Evolutionary conservation across 257 asterid species (phyloP).

Genomic region (Knoxia roxburghii): DNA sequence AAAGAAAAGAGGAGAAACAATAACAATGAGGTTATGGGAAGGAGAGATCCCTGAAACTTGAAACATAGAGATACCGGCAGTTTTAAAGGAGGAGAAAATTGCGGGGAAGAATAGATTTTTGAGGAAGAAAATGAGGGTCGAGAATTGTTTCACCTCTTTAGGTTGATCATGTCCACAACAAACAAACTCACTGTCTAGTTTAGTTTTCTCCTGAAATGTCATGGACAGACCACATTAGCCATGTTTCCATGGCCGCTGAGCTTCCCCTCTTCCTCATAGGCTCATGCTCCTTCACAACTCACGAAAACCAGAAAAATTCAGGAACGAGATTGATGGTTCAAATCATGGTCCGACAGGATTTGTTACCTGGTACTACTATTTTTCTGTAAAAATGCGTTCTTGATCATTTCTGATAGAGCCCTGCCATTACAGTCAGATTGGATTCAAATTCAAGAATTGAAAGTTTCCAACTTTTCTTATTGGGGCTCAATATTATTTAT

Average conservation of each 20-base stretch:
- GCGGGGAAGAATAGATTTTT: slow-evolving; percentile 29
- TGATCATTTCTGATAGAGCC: too few relatives aligned
- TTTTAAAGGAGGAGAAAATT: slow-evolving; percentile 36
- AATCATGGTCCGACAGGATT: neutral
- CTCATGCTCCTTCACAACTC: neutral
- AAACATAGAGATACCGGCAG: slow-evolving; percentile 15
- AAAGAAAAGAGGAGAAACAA: slow-evolving; percentile 17
- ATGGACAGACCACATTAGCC: neutral
- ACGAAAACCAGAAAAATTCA: neutral
- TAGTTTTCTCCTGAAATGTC: slow-evolving; percentile 1
- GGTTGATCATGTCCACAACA: slow-evolving; percentile 31
- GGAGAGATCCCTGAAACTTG: slow-evolving; percentile 36
- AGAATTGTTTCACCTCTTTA: slow-evolving; percentile 23
- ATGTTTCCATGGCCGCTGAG: slow-evolving; percentile 11
- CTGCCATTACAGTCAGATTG: too few relatives aligned
- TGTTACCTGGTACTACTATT: too few relatives aligned
- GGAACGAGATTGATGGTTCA: neutral
- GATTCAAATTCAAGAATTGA: too few relatives aligned
- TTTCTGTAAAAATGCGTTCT: too few relatives aligned
- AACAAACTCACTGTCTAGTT: slow-evolving; percentile 8
- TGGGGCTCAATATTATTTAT: too few relatives aligned
- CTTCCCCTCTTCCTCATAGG: neutral
- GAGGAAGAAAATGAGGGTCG: slow-evolving; percentile 33
- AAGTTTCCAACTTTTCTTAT: too few relatives aligned
- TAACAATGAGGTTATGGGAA: slow-evolving; percentile 14